Base-by-base conservation (phyloP, 2,329 filamentous ascomycete genomes). In the Fusarium coicis region DNA sequence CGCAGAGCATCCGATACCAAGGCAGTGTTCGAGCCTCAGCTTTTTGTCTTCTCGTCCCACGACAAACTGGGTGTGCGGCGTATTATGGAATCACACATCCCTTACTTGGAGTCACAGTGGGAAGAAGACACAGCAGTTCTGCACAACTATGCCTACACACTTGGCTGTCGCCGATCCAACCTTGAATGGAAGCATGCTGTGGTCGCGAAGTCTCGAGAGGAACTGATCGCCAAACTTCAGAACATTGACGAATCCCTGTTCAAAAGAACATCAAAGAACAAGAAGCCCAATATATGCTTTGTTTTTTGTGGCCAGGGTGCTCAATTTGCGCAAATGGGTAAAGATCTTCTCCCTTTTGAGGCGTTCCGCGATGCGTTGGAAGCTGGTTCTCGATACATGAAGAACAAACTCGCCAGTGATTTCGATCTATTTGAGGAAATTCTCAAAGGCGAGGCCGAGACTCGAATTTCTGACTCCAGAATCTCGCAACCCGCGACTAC, bases 21-120 rank as follows among this genome's bases (percentile, higher is more conserved):
- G 15, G 9, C 40, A 5, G 18, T 23, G 9, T 47, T 63, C 7
- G 72, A 70, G 18, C 79, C 81, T 26, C 82, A 83, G 28, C 71
- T 87, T 6, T 85, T 86, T 47, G 79, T 83, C 10, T 83, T 83
- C 58, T 87, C 85, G 9, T 83, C 85, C 2, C 80, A 84, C 54
- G 84, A 87, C 52, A 84, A 83, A 71, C 72, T 73, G 8, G 83
- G 84, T 8, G 77, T 87, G 15, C 53, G 65, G 26, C 81, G 81
- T 5, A 74, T 84, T 30, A 78, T 85, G 39, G 54, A 79, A 7
- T 79, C 82, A 2, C 83, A 85, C 23, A 57, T 78, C 8, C 65
- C 73, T 9, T 82, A 82, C 61, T 69, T 85, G 34, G 66, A 73
- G 28, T 64, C 68, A 2, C 65, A 74, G 42, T 62, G 10, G 47